Evolutionary conservation across 768 basidiomycete species (phyloP).

Genomic region (Strobilomyces echinocephalus): DNA sequence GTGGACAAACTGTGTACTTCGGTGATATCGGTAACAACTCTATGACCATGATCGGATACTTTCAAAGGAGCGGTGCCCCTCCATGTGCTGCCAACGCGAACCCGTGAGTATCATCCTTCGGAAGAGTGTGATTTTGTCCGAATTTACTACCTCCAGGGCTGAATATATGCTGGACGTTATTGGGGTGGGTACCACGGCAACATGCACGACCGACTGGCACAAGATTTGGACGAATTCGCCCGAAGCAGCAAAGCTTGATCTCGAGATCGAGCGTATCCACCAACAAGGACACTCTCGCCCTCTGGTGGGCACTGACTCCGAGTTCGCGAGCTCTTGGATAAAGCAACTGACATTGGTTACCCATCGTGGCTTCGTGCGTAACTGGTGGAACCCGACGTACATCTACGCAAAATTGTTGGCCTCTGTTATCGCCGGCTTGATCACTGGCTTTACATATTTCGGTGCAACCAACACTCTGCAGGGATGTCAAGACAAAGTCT

Average conservation of each 20-base stretch:
- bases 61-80: constrained; percentile 5
- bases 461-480: constrained; percentile 25
- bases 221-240: constrained; percentile 19
- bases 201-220: constrained; percentile 17
- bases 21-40: constrained; percentile 44
- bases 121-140: too few species aligned
- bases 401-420: constrained; percentile 30
- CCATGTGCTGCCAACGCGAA: too few species aligned
- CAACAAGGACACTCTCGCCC: constrained; percentile 30
- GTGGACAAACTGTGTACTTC: too few species aligned
- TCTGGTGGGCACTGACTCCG: constrained; percentile 16
- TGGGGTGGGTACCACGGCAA: constrained; percentile 51
- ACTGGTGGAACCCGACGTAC: constrained; percentile 40
- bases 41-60: constrained; percentile 19
- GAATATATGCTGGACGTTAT: constrained; percentile 27
- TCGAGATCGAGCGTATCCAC: constrained; percentile 43
- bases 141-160: constrained; percentile 24
- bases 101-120: constrained; percentile 12
- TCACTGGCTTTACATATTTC: constrained; percentile 44
- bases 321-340: constrained; percentile 38
- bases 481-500: constrained; percentile 30
- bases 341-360: constrained; percentile 29
- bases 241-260: constrained; percentile 35
- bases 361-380: constrained; percentile 20
- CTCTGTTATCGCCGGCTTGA: constrained; percentile 24